These are phyloP conservation scores for Tausonia pullulans DNA, from an alignment of 1,284 basidiomycete genomes.

Conservation along the genomic window DNA sequence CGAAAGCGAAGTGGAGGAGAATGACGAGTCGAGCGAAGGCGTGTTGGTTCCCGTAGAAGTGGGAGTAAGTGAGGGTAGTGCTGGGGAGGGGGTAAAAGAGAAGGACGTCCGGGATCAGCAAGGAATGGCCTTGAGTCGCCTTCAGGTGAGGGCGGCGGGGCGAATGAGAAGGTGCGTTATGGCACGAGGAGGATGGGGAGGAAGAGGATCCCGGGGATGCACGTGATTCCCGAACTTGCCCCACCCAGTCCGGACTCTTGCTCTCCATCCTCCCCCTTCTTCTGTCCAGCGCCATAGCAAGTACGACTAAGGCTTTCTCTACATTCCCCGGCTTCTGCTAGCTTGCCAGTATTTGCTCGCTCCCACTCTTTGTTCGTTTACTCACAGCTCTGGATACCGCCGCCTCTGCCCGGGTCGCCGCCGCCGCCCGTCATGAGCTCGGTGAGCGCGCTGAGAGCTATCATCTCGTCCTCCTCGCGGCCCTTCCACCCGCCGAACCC, in stretches of 20 bases:
- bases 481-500: no score
- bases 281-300: neutral
- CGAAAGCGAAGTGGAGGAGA: neutral
- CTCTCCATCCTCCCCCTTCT: neutral
- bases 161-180: neutral
- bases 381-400: neutral
- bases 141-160: no score
- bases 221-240: neutral
- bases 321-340: no score
- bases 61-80: neutral
- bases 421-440: conserved; percentile 2
- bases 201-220: neutral
- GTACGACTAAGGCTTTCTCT: no score
- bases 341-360: no score
- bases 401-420: neutral
- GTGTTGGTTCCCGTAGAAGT: neutral
- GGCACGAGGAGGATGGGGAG: neutral
- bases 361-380: no score
- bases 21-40: neutral
- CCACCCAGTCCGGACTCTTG: neutral
- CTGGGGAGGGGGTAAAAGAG: neutral
- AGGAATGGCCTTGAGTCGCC: no score
- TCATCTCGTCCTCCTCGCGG: conserved; percentile 4
- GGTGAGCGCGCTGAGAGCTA: conserved; percentile 1
- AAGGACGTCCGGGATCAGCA: no score